These are phyloP conservation scores for Thalassiosira exigua DNA, from an alignment of 352 stramenopile species.

Conservation along the genomic window DNA sequence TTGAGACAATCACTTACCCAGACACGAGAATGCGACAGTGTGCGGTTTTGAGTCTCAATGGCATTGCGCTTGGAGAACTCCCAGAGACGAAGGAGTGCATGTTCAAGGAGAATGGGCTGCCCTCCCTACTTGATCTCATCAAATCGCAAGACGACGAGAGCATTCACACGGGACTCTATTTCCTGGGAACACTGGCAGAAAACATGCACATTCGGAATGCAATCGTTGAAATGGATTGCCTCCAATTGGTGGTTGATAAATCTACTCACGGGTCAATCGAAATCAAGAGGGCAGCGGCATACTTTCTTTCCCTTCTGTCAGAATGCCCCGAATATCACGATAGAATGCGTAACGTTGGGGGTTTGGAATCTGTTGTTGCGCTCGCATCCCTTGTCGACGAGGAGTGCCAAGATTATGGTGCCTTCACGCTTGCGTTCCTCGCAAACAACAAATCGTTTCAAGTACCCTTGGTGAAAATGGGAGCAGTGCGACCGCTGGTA, in stretches of 20 bases:
- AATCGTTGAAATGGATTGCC: constrained; percentile 89
- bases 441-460: constrained; percentile 94
- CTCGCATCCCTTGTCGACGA: constrained; percentile 93
- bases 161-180: constrained; percentile 90
- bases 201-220: constrained; percentile 90
- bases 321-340: constrained; percentile 93
- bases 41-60: constrained; percentile 91
- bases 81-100: constrained; percentile 89
- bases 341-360: constrained; percentile 88
- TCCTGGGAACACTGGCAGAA: constrained; percentile 92
- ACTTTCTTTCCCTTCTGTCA: constrained; percentile 89
- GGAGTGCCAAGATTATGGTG: constrained; percentile 95
- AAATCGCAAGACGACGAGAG: constrained; percentile 90
- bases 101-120: constrained; percentile 90
- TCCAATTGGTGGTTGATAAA: constrained; percentile 89
- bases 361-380: constrained; percentile 89
- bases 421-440: constrained; percentile 94
- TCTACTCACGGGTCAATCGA: constrained; percentile 89
- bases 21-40: constrained; percentile 92
- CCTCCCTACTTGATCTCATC: constrained; percentile 90
- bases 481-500: constrained; percentile 92
- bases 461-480: constrained; percentile 90
- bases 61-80: constrained; percentile 89
- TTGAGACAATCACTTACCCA: constrained; percentile 94
- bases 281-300: constrained; percentile 91